phyloP scores from a whole-genome alignment of 148 eudicot species.

The Fagopyrum homotropicum region DNA sequence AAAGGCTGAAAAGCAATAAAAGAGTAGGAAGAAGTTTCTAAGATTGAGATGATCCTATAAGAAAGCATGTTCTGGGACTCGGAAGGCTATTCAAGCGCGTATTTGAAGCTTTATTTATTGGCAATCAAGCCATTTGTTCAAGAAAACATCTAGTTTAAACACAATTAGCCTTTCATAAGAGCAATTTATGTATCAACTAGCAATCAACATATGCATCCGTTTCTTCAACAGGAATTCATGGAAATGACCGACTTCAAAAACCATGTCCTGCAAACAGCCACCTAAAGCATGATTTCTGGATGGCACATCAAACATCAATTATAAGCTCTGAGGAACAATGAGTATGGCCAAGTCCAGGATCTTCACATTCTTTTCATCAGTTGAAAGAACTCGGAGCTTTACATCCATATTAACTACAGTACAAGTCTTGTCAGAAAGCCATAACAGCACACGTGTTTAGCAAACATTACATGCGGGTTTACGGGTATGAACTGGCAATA shows the following conservation, averaged over 20 bases:
- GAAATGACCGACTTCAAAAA: background rate
- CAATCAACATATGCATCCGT: background rate
- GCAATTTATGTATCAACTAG: background rate
- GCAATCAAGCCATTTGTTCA: background rate
- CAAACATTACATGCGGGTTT: constrained; percentile 2
- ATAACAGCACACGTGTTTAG: constrained; percentile 9
- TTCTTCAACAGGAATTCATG: background rate
- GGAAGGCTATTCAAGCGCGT: background rate
- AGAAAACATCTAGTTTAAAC: background rate
- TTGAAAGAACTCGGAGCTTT: background rate
- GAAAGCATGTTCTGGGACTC: too few species aligned
- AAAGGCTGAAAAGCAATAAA: too few species aligned
- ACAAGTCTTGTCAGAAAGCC: background rate
- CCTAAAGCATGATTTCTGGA: background rate
- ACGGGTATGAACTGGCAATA: background rate
- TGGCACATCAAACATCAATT: background rate
- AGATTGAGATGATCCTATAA: too few species aligned
- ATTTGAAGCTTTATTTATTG: background rate
- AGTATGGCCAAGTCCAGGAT: background rate
- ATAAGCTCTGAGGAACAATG: background rate
- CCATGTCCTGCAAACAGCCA: background rate
- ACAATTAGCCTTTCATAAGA: background rate
- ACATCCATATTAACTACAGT: background rate
- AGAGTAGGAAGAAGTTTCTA: too few species aligned
- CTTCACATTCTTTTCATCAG: background rate